phyloP scores from a whole-genome alignment of 1,284 basidiomycete genomes.

The Vanrija pseudolonga region DNA sequence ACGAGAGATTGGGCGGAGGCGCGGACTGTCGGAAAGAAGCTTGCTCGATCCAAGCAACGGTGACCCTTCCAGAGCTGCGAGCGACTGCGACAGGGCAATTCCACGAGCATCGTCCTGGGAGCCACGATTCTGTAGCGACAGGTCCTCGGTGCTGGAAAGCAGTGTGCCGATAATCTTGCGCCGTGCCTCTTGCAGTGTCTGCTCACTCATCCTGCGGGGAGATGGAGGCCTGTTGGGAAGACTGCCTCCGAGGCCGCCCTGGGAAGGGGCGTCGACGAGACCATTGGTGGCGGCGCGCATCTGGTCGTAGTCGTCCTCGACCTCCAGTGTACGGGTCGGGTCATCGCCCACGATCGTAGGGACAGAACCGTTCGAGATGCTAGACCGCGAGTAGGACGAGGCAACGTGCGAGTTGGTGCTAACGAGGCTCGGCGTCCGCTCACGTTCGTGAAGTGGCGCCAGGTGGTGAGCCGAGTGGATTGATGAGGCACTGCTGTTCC shows the following conservation, averaged over 20 bases:
- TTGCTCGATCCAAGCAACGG: not conserved
- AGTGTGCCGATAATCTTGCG: slow-evolving; percentile 40
- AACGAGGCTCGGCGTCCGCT: slow-evolving; percentile 42
- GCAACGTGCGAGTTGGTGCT: slow-evolving; percentile 32
- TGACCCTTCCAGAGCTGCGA: slow-evolving; percentile 38
- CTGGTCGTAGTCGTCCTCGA: slow-evolving; percentile 21
- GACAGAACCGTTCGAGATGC: slow-evolving; percentile 22
- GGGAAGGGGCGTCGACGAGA: not conserved
- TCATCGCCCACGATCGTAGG: slow-evolving; percentile 30
- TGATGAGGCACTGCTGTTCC: slow-evolving; percentile 14
- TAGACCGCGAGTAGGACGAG: slow-evolving; percentile 37
- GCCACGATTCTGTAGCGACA: slow-evolving; percentile 7
- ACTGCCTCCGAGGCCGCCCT: too few species aligned
- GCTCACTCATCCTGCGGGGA: slow-evolving; percentile 33
- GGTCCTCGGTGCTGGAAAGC: slow-evolving; percentile 27
- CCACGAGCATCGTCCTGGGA: slow-evolving; percentile 23
- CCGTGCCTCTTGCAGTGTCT: slow-evolving; percentile 39
- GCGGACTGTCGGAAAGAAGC: slow-evolving; percentile 9
- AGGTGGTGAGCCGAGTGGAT: slow-evolving; percentile 10
- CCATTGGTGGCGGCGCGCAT: not conserved
- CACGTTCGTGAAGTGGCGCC: slow-evolving; percentile 26
- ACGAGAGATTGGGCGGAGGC: slow-evolving; percentile 8
- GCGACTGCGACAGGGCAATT: slow-evolving; percentile 29
- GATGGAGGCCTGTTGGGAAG: not conserved
- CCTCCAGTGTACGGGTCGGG: slow-evolving; percentile 18